Evolutionary conservation across 2,329 filamentous ascomycete species (phyloP).

Genomic region (Curvularia lunata): DNA sequence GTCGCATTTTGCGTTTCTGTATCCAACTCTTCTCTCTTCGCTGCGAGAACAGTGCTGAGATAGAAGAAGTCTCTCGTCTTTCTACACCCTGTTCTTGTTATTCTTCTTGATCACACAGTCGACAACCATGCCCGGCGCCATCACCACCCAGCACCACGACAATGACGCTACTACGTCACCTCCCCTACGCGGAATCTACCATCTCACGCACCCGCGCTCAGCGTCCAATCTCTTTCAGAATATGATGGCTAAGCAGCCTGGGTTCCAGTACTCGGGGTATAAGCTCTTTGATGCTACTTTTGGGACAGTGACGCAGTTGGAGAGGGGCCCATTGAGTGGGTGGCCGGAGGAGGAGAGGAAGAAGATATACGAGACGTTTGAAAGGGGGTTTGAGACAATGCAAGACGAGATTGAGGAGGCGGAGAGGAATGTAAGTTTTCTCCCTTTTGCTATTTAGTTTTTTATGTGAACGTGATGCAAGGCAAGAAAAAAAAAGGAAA

Average conservation of each 20-base stretch:
- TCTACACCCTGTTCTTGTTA: not conserved
- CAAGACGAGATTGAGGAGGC: constrained; percentile 25
- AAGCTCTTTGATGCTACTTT: constrained; percentile 23
- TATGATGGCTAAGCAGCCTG: constrained; percentile 28
- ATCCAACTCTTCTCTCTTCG: too few species aligned
- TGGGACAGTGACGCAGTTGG: constrained; percentile 4
- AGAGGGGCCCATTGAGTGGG: constrained; percentile 14
- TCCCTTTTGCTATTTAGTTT: too few species aligned
- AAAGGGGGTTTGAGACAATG: constrained; percentile 13
- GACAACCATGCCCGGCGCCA: constrained; percentile 15
- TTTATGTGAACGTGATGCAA: not conserved
- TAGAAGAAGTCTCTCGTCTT: not conserved
- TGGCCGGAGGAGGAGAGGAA: constrained; percentile 17
- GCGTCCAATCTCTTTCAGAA: constrained; percentile 29
- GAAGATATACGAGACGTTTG: constrained; percentile 14
- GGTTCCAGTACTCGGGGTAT: constrained; percentile 22
- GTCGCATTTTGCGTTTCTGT: too few species aligned
- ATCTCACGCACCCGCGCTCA: constrained; percentile 27
- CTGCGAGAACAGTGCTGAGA: too few species aligned
- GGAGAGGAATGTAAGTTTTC: constrained; percentile 19
- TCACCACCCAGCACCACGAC: constrained; percentile 4
- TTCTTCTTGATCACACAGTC: not conserved
- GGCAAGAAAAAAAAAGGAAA: not conserved
- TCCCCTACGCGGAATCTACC: constrained; percentile 18
- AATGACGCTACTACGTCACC: not conserved